These are phyloP conservation scores for Chaetomiaceae sp. DNA, from an alignment of 2,329 filamentous ascomycete species.

Conservation along the genomic window DNA sequence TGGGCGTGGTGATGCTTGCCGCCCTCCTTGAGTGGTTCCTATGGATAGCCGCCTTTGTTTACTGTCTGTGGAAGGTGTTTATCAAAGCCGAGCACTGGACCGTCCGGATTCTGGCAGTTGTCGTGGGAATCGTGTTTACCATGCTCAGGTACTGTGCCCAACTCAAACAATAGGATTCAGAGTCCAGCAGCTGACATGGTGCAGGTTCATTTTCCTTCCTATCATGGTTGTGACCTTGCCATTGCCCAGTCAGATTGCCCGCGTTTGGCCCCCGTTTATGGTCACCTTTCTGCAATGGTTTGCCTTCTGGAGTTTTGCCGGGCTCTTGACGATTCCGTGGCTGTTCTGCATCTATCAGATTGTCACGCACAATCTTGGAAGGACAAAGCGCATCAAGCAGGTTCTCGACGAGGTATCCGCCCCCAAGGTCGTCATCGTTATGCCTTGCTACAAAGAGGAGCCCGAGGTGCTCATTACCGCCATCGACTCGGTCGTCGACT, in stretches of 20 bases:
- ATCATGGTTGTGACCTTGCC: constrained; percentile 93
- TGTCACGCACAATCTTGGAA: constrained; percentile 79
- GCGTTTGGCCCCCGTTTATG: constrained; percentile 66
- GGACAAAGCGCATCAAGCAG: constrained; percentile 75
- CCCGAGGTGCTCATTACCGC: constrained; percentile 79
- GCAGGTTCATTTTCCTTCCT: constrained; percentile 73
- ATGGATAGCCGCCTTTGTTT: constrained; percentile 90
- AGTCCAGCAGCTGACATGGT: neutral
- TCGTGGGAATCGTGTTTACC: constrained; percentile 72
- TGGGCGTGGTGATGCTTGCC: constrained; percentile 76
- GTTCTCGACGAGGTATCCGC: constrained; percentile 79
- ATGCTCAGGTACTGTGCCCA: constrained; percentile 58
- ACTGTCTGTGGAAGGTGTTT: constrained; percentile 85
- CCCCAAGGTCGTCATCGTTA: constrained; percentile 91
- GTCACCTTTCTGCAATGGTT: constrained; percentile 83
- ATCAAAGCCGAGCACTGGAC: constrained; percentile 86
- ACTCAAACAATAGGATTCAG: neutral
- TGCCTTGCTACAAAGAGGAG: constrained; percentile 94
- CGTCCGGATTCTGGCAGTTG: constrained; percentile 69
- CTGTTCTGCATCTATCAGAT: constrained; percentile 89
- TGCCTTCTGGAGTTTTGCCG: constrained; percentile 88
- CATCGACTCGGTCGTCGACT: constrained; percentile 86
- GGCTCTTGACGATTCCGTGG: constrained; percentile 83
- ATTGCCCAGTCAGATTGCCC: constrained; percentile 66
- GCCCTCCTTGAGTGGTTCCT: constrained; percentile 91